Evolutionary conservation across 1,284 basidiomycete species (phyloP).

Genomic region (Cutaneotrichosporon sp.): DNA sequence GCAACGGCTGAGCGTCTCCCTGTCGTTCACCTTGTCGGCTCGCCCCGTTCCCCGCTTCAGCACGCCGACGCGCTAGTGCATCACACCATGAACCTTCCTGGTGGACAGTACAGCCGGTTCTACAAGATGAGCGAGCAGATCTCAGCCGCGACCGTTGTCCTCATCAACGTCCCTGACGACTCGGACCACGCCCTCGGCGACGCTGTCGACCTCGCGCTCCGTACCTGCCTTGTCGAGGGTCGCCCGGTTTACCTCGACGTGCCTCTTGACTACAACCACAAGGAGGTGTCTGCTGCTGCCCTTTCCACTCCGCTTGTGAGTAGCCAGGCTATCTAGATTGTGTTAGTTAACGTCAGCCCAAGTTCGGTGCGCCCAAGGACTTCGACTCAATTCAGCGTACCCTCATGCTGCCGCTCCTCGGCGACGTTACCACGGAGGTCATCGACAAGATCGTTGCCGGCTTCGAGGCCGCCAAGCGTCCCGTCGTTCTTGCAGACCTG

Average conservation of each 20-base stretch:
- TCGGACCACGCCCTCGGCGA: constrained; percentile 53
- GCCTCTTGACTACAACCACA: constrained; percentile 75
- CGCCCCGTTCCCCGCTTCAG: constrained; percentile 74
- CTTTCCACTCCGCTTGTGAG: constrained; percentile 9
- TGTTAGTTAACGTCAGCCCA: constrained; percentile 7
- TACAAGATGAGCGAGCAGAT: constrained; percentile 69
- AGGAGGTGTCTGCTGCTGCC: constrained; percentile 52
- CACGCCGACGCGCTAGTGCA: constrained; percentile 62
- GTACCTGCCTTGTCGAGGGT: constrained; percentile 61
- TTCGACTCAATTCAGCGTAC: background rate
- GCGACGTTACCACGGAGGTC: constrained; percentile 59
- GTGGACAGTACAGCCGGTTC: constrained; percentile 40
- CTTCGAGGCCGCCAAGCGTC: constrained; percentile 63
- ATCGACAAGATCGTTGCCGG: constrained; percentile 65
- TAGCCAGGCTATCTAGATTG: too few relatives aligned
- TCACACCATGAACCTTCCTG: constrained; percentile 16
- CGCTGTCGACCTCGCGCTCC: constrained; percentile 74
- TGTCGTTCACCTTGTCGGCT: constrained; percentile 84
- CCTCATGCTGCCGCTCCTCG: constrained; percentile 1
- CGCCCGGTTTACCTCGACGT: constrained; percentile 83
- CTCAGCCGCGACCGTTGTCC: constrained; percentile 64
- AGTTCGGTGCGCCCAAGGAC: constrained; percentile 5
- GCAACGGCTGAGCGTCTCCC: constrained; percentile 77
- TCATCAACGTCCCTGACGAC: constrained; percentile 49
- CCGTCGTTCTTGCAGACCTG: constrained; percentile 79